These are phyloP conservation scores for Trichoderma sp. DNA, from an alignment of 2,329 filamentous ascomycete genomes.

Conservation along the genomic window DNA sequence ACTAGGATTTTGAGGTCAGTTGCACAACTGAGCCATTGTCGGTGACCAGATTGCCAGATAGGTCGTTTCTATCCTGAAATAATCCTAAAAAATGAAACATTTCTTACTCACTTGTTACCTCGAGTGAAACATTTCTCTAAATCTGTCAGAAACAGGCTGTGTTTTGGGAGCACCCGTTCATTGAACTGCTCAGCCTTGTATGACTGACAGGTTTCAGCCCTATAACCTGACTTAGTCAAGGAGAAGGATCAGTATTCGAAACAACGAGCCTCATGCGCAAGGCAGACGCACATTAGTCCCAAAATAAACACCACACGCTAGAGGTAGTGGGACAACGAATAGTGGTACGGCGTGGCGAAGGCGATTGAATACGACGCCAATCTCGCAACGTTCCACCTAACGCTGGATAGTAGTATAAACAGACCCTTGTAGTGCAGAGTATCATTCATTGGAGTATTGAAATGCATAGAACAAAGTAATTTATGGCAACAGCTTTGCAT, in stretches of 20 bases:
- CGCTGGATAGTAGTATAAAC: not conserved
- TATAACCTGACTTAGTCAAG: not conserved
- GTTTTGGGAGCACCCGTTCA: not conserved
- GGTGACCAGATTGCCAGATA: not conserved
- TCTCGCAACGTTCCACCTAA: not conserved
- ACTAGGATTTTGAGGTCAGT: not conserved
- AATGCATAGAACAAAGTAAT: not conserved
- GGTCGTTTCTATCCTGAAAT: not conserved
- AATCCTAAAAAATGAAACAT: not conserved
- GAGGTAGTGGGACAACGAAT: not conserved
- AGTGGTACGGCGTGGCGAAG: not conserved
- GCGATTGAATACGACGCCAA: not conserved
- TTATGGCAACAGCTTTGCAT: not conserved
- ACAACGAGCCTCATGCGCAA: not conserved
- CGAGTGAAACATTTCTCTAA: not conserved
- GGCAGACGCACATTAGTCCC: not conserved
- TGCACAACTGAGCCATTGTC: not conserved
- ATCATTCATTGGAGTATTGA: not conserved
- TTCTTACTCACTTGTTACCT: not conserved
- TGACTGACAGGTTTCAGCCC: conserved; percentile 8
- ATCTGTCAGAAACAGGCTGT: not conserved
- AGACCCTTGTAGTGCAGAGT: not conserved
- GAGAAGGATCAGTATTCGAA: not conserved
- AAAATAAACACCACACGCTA: not conserved
- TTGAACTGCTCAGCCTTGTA: not conserved